Percentiles rank a stretch among this genome's conserved stretches.
These are phyloP conservation scores for Cairneyella variabilis DNA, from an alignment of 495 filamentous ascomycete genomes.

Conservation along the genomic window DNA sequence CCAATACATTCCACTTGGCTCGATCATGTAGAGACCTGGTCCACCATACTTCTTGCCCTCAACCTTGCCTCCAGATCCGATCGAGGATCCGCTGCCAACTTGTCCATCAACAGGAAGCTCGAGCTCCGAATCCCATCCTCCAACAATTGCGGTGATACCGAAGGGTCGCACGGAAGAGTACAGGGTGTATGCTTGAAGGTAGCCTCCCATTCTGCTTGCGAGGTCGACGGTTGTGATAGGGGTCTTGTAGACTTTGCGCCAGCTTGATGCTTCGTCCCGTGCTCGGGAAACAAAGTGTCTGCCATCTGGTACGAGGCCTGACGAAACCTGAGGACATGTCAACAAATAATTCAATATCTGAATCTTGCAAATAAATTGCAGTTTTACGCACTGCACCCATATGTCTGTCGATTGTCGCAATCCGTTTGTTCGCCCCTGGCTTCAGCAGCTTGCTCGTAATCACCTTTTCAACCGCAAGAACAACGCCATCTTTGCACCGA, in stretches of 20 bases:
- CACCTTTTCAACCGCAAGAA: conserved; percentile 95
- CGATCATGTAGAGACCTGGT: conserved; percentile 95
- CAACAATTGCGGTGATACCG: conserved; percentile 91
- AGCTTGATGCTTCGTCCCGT: conserved; percentile 84
- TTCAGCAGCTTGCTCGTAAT: conserved; percentile 93
- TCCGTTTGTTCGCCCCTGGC: conserved; percentile 89
- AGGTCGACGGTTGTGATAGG: conserved; percentile 85
- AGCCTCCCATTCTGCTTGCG: conserved; percentile 85
- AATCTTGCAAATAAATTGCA: conserved; percentile 4
- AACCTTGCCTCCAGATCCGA: conserved; percentile 77
- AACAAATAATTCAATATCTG: background rate
- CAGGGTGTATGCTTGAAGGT: conserved; percentile 94
- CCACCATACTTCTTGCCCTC: conserved; percentile 75
- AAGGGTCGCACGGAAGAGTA: conserved; percentile 96
- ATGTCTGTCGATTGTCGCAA: conserved; percentile 90
- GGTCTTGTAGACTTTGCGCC: conserved; percentile 85
- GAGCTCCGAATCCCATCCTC: conserved; percentile 83
- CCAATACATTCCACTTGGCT: conserved; percentile 96
- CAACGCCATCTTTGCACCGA: conserved; percentile 93
- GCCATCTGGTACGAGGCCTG: conserved; percentile 90
- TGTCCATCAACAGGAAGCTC: conserved; percentile 80
- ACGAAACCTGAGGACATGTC: conserved; percentile 64
- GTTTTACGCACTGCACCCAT: conserved; percentile 73
- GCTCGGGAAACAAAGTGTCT: conserved; percentile 93
- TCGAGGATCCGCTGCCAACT: conserved; percentile 73